Percentiles rank a stretch among this genome's conserved stretches.
Evolutionary conservation across 495 filamentous ascomycete species (phyloP).

Genomic region (Lasiosphaeris hirsuta): DNA sequence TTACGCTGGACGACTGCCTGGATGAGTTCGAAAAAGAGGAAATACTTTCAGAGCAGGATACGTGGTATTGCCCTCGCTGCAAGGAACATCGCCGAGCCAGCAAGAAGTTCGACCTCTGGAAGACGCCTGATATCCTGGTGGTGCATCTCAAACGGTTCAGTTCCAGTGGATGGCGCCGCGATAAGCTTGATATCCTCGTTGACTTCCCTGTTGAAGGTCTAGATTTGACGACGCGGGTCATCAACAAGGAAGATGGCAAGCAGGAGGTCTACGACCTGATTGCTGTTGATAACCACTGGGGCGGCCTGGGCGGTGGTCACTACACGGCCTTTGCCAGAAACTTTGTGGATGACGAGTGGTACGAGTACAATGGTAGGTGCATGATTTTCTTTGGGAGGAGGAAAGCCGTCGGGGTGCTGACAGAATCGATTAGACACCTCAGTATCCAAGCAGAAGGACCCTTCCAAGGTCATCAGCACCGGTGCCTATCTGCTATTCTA

Average conservation of each 20-base stretch:
- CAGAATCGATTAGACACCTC: conserved; percentile 57
- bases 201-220: conserved; percentile 88
- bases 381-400: conserved; percentile 29
- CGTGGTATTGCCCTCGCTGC: conserved; percentile 94
- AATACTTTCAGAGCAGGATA: conserved; percentile 87
- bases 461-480: conserved; percentile 55
- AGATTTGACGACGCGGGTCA: conserved; percentile 75
- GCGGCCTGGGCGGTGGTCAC: conserved; percentile 87
- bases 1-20: conserved; percentile 85
- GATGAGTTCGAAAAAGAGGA: conserved; percentile 92
- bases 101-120: conserved; percentile 98
- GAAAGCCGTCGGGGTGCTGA: conserved; percentile 1
- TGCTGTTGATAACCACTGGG: conserved; percentile 92
- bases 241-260: conserved; percentile 73
- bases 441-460: conserved; percentile 53
- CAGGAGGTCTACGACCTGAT: conserved; percentile 84
- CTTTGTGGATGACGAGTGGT: conserved; percentile 82
- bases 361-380: conserved; percentile 80
- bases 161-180: conserved; percentile 65
- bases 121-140: conserved; percentile 87
- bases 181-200: conserved; percentile 88
- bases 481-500: conserved; percentile 95
- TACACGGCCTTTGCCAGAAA: conserved; percentile 94
- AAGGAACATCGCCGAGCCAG: conserved; percentile 87
- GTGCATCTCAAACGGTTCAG: conserved; percentile 92